phyloP scores from a whole-genome alignment of 73 alveolate genomes.

The Breviolum minutum region DNA sequence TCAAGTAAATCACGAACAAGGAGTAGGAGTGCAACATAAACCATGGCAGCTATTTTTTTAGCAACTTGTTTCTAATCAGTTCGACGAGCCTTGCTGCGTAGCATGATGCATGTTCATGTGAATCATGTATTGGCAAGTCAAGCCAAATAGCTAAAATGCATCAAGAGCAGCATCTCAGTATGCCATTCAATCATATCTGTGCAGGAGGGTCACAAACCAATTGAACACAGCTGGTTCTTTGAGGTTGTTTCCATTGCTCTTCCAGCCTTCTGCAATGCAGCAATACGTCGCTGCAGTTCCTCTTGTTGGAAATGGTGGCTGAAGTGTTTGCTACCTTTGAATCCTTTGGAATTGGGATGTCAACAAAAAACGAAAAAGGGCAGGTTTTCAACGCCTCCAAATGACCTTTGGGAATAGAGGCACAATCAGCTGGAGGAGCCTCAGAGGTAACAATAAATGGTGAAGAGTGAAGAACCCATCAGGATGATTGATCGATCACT shows the following conservation, averaged over 20 bases:
- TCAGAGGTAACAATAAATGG: neutral
- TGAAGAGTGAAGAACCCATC: neutral
- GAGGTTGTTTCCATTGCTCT: neutral
- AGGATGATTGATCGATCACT: neutral
- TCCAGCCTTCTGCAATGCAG: slow-evolving; percentile 33
- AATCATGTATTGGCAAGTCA: no score
- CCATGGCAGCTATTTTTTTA: no score
- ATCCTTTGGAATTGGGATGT: no score
- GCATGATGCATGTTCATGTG: neutral
- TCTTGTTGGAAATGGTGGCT: neutral
- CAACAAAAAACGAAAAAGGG: neutral
- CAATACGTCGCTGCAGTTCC: slow-evolving; percentile 66
- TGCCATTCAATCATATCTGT: no score
- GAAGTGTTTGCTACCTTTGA: neutral
- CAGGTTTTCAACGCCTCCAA: slow-evolving; percentile 33
- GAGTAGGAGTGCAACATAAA: no score
- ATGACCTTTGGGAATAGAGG: slow-evolving; percentile 31
- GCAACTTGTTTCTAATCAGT: no score
- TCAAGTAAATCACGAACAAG: no score
- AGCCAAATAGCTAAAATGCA: no score
- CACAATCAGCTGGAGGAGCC: slow-evolving; percentile 64
- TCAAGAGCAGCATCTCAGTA: no score
- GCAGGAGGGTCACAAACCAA: no score
- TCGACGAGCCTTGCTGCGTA: no score
- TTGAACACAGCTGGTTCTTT: no score